phyloP scores from a whole-genome alignment of 352 stramenopile genomes.

The Phytophthora sp. region DNA sequence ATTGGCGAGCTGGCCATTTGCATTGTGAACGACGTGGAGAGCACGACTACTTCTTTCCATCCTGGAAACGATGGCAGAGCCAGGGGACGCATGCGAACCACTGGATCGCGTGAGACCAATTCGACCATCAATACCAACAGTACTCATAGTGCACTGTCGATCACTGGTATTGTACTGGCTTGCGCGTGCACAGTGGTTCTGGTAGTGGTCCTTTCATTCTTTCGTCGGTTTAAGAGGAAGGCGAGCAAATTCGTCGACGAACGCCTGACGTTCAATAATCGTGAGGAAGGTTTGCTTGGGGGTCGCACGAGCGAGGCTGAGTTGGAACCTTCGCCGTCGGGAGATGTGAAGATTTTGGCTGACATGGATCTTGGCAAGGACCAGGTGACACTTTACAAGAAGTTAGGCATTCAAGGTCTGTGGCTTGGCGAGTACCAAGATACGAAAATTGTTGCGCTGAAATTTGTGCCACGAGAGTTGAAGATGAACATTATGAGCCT shows the following conservation, averaged over 20 bases:
- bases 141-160: constrained; percentile 10
- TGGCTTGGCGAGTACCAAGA: constrained; percentile 57
- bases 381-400: constrained; percentile 55
- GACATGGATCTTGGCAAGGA: constrained; percentile 59
- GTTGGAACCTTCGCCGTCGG: constrained; percentile 2
- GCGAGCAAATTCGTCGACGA: constrained; percentile 44
- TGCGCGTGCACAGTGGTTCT: constrained; percentile 34
- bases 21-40: constrained; percentile 32
- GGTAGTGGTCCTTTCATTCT: constrained; percentile 43
- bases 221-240: constrained; percentile 46
- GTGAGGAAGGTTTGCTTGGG: constrained; percentile 33
- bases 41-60: constrained; percentile 5
- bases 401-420: constrained; percentile 56
- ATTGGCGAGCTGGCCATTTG: constrained; percentile 41
- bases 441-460: constrained; percentile 60
- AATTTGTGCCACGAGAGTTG: constrained; percentile 48
- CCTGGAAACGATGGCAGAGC: constrained; percentile 2
- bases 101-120: constrained; percentile 25
- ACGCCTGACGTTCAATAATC: constrained; percentile 42
- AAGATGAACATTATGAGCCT: constrained; percentile 46
- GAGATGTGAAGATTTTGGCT: constrained; percentile 38
- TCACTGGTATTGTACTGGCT: constrained; percentile 33
- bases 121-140: constrained; percentile 14
- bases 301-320: constrained; percentile 17
- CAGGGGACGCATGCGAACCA: constrained; percentile 9